Base-by-base conservation (phyloP, 345 rosid genomes). In the Tarenaya hassleriana region DNA sequence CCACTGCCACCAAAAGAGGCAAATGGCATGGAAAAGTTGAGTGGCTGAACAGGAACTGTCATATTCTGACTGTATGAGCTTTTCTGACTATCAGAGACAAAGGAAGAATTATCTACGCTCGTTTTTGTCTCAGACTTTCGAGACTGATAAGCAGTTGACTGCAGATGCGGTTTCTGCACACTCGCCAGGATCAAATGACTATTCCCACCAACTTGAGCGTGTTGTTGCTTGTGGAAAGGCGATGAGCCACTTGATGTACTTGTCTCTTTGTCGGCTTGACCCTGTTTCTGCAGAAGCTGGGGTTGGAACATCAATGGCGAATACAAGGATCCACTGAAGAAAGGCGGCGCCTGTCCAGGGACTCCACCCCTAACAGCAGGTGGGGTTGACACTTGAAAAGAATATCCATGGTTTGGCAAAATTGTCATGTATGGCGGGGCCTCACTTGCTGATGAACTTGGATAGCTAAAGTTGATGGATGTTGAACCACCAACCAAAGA, bases 261-360 rank as follows among this genome's bases (percentile, higher is more conserved):
- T 63, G 77, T 24, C 48, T 75, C 77, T 17, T 65, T 73, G 42
- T 39, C 55, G 29, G 41, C 16, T 41, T 41, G 55, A 58, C 40
- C 52, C 34, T 71, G 88, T 51, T 72, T 80, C 64, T 69, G 75
- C 34, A 62, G 69, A 59, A 69, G 54, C 52, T 71, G 78, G 40
- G 73, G 71, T 42, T 72, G 82, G 56, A 78, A 66, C 58, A 78
- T 57, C 49, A 76, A 80, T 41, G 82, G 65, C 44, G 84, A 42
- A 67, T 74, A 72, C 62, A 62, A 72, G 16, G 84, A 68, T 41
- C 76, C 84, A 53, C 52, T 76, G 63, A 52, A 67, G 60, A 62
- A 67, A 39, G 88, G 77, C 69, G 74, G 5, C n/a, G 61, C 49
- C 33, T 78, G 84, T 47, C 64, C 6, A 40, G 70, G 64, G 56